These are phyloP conservation scores for Myxozyma neglecta DNA, from an alignment of 805 yeast genomes.

Conservation along the genomic window DNA sequence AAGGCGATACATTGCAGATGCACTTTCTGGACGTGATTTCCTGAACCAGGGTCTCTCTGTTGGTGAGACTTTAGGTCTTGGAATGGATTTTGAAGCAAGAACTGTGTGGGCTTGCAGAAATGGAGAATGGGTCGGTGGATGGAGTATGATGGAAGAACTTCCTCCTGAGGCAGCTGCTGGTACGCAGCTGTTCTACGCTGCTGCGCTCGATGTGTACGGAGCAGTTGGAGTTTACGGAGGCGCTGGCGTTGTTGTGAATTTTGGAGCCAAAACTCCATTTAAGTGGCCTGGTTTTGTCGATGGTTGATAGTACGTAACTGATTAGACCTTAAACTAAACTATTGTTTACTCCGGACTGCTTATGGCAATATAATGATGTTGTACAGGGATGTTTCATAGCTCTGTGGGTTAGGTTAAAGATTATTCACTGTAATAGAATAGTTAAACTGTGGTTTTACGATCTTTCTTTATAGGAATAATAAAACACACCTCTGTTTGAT, in stretches of 20 bases:
- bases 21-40: conserved; percentile 33
- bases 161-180: conserved; percentile 27
- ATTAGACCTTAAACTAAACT: too few species aligned
- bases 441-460: too few species aligned
- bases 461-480: too few species aligned
- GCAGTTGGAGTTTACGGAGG: conserved; percentile 37
- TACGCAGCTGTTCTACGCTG: conserved; percentile 13
- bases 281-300: neutral
- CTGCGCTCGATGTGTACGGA: conserved; percentile 32
- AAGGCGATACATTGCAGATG: conserved; percentile 34
- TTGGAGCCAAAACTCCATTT: conserved; percentile 18
- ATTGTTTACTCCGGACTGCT: too few species aligned
- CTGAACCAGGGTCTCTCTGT: conserved; percentile 20
- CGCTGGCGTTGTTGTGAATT: conserved; percentile 34
- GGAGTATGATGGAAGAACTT: conserved; percentile 32
- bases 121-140: conserved; percentile 33
- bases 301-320: too few species aligned
- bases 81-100: conserved; percentile 32
- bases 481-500: too few species aligned
- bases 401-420: too few species aligned
- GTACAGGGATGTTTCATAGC: too few species aligned
- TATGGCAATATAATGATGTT: too few species aligned
- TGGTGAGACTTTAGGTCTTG: conserved; percentile 36
- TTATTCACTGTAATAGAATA: too few species aligned
- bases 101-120: conserved; percentile 30